Base-by-base conservation (phyloP, 106 monocot genomes). In the Acorus gramineus region DNA sequence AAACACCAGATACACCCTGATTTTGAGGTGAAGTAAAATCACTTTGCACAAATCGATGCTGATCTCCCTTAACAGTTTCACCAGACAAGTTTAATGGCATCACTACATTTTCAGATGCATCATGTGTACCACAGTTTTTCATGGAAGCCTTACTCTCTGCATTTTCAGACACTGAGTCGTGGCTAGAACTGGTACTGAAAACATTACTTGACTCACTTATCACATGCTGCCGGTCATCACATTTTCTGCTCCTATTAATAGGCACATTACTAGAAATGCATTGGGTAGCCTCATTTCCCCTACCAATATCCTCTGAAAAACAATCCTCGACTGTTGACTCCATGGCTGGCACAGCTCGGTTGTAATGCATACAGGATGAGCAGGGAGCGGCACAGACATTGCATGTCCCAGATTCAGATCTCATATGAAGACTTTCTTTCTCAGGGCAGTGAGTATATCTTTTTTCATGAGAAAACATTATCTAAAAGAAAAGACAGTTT, bases 311-410 rank as follows among this genome's bases (percentile, higher is more conserved):
- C 13, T 70, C 64, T 53, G 67, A 77, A 49, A 63, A 80, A 4
- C 52, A 73, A 82, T 67, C 73, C 43, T 85, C 80, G 53, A 64
- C 67, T 42, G 75, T 85, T 42, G 81, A 89, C 13, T 76, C 81
- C 74, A 77, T 69, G 4, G 49, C 61, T 72, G 72, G 67, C 2
- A 55, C 4, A 51, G 65, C 59, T 55, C 74, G 66, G 49, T 65
- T 69, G 51, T 64, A 50, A 71, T 95, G 94, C 79, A 90, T 74
- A 66, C 94, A 95, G 60, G 90, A 95, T 52, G 86, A 84, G 73
- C 94, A 95, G 66, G 95, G 90, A 69, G 90, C 79, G 61, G 79
- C 76, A 54, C 90, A 96, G 43, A 96, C 82, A 71, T 90, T 90
- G 47, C 90, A 90, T 52, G 86, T 82, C 51, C 95, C 95, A 72